Percentiles rank a stretch among this genome's conserved stretches.
These are phyloP conservation scores for Lobosporangium transversale DNA, from an alignment of 192 early-diverging fungal species.

Conservation along the genomic window DNA sequence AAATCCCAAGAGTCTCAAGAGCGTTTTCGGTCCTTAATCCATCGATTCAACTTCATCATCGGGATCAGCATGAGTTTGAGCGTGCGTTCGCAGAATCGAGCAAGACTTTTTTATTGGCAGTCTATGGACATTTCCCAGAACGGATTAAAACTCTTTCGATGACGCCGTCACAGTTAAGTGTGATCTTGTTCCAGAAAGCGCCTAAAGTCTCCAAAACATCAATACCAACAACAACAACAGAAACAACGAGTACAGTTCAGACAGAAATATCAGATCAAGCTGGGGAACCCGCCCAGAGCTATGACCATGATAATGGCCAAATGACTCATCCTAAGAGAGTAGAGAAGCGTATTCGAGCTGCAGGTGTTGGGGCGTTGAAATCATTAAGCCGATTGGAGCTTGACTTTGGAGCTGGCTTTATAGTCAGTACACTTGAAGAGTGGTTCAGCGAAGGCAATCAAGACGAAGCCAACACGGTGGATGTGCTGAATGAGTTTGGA, in stretches of 20 bases:
- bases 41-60: background rate
- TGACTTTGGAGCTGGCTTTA: conserved; percentile 8
- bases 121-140: conserved; percentile 20
- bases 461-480: too few species aligned
- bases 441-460: too few species aligned
- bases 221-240: too few species aligned
- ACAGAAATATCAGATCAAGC: background rate
- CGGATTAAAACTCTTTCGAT: conserved; percentile 27
- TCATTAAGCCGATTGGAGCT: conserved; percentile 28
- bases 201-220: background rate
- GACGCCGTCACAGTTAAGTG: conserved; percentile 18
- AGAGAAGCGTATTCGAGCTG: too few species aligned
- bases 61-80: background rate
- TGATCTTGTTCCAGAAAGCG: conserved; percentile 2
- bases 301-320: background rate
- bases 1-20: conserved; percentile 14
- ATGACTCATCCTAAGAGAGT: too few species aligned
- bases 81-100: background rate
- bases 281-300: too few species aligned
- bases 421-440: too few species aligned
- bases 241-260: too few species aligned
- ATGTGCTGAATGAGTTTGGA: background rate
- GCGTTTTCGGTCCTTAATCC: conserved; percentile 13
- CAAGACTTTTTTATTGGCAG: background rate
- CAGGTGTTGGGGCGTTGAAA: conserved; percentile 1